A percentile compares a stretch with the other conserved stretches of the same genome.
Conservation (phyloP, 345 rosid species). For the thale cress (Arabidopsis thaliana) region DNA sequence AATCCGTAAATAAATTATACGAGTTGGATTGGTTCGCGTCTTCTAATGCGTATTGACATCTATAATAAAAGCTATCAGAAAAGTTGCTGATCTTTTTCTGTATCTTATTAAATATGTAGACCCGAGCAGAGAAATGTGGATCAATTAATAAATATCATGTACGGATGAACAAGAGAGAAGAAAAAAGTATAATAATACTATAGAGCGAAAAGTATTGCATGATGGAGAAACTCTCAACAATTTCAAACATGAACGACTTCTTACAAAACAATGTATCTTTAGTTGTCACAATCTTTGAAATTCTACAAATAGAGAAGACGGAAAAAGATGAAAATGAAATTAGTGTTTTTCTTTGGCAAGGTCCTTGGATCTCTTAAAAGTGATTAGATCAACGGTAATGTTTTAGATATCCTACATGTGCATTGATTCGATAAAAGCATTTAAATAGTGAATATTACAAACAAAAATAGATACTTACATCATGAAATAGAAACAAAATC, state of each 20-base stretch:
- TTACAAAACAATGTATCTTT: not conserved
- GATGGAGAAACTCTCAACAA: slow-evolving; percentile 7
- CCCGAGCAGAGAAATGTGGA: slow-evolving; percentile 5
- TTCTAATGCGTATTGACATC: not conserved
- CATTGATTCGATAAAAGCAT: not conserved
- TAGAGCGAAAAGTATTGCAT: slow-evolving; percentile 12
- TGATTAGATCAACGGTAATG: not conserved
- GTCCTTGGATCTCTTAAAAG: not conserved
- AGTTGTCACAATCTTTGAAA: slow-evolving; percentile 4
- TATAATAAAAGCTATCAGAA: slow-evolving; percentile 19
- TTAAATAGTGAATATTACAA: not conserved
- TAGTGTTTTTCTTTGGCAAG: not conserved
- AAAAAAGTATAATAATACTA: not conserved
- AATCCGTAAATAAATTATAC: too few relatives aligned
- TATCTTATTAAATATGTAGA: slow-evolving; percentile 34
- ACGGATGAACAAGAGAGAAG: not conserved
- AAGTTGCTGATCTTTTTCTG: slow-evolving; percentile 14
- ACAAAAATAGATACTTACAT: not conserved
- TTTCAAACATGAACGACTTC: slow-evolving; percentile 26
- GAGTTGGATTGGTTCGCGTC: not conserved
- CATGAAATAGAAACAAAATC: not conserved
- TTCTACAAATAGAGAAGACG: not conserved
- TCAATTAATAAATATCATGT: slow-evolving; percentile 21
- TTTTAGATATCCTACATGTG: not conserved
- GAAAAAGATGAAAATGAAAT: not conserved